phyloP scores from a whole-genome alignment of 169 alveolate species.

The Babesia gibsoni region DNA sequence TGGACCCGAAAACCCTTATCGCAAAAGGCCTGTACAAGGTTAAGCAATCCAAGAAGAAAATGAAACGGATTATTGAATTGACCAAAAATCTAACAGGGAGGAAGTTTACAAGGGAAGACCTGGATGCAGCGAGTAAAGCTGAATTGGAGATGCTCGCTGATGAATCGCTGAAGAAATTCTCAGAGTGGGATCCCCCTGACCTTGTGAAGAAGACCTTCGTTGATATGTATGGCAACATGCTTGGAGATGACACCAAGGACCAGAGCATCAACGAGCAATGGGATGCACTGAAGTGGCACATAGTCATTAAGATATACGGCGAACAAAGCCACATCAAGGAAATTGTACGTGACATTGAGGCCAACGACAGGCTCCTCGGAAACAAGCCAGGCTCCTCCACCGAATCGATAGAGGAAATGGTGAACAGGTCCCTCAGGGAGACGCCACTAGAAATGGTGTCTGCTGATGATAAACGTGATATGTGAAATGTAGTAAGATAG shows the following conservation, averaged over 20 bases:
- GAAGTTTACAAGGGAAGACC: constrained; percentile 39
- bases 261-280: constrained; percentile 16
- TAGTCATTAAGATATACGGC: constrained; percentile 49
- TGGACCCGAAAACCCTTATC: constrained; percentile 46
- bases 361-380: constrained; percentile 16
- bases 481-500: no score
- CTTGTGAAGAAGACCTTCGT: constrained; percentile 35
- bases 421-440: not conserved
- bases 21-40: constrained; percentile 59
- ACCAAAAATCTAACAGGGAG: constrained; percentile 54
- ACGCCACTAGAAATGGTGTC: no score
- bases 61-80: constrained; percentile 52
- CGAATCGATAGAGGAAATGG: not conserved
- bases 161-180: constrained; percentile 51
- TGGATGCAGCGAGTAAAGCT: constrained; percentile 43
- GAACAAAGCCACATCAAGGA: constrained; percentile 53
- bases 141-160: constrained; percentile 60
- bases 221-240: constrained; percentile 24
- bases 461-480: no score
- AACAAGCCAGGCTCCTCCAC: not conserved
- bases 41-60: constrained; percentile 34
- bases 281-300: constrained; percentile 60
- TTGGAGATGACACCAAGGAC: not conserved
- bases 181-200: constrained; percentile 44
- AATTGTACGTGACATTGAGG: constrained; percentile 37